Evolutionary conservation across 331 rosid genomes (phyloP).

Genomic region (Quercus lobata): DNA sequence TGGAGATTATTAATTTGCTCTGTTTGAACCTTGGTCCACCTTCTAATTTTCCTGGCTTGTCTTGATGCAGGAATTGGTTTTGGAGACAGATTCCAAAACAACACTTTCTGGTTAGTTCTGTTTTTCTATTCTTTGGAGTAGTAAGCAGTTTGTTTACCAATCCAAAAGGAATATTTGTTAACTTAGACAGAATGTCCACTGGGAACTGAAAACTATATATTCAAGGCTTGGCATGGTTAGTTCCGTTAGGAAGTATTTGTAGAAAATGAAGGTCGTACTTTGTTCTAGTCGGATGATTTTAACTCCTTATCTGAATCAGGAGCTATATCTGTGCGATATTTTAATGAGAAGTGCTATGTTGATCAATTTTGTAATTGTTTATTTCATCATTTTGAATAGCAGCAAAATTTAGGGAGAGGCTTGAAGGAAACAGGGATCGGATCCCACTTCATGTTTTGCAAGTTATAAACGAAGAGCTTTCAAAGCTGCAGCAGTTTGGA

Average conservation of each 20-base stretch:
- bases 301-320: neutral
- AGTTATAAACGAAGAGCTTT: conserved; percentile 92
- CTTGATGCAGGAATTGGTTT: conserved; percentile 33
- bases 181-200: neutral
- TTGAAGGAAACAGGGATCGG: conserved; percentile 87
- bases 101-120: conserved; percentile 84
- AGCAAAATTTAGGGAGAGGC: conserved; percentile 92
- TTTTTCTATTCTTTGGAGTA: conserved; percentile 13
- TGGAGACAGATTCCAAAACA: conserved; percentile 97
- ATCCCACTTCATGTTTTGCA: conserved; percentile 90
- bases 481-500: conserved; percentile 86
- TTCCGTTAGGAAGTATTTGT: neutral
- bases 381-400: conserved; percentile 14
- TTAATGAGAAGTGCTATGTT: neutral
- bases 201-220: neutral
- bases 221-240: neutral
- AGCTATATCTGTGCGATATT: neutral
- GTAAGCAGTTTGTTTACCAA: neutral
- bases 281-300: neutral
- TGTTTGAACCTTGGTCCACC: conserved; percentile 12
- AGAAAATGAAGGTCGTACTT: neutral
- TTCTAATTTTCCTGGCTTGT: conserved; percentile 43
- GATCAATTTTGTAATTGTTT: conserved; percentile 8
- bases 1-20: neutral
- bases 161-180: neutral